phyloP scores from a whole-genome alignment of 148 eudicot genomes.

The Rhododendron ferrugineum region DNA sequence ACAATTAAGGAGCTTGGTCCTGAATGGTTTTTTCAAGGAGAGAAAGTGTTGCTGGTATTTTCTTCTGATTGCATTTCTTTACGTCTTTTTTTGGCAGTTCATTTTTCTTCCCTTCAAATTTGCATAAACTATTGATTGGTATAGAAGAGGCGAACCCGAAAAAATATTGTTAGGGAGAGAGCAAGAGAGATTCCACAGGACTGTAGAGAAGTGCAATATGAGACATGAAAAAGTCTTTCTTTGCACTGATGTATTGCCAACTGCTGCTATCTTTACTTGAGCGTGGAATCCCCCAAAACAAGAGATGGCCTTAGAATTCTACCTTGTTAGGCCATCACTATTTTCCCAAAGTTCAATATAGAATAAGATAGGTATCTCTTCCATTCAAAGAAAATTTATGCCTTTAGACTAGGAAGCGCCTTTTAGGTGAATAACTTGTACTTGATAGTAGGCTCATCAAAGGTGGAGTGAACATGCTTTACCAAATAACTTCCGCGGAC shows the following conservation, averaged over 20 bases:
- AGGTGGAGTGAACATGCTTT: not conserved
- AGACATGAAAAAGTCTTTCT: not conserved
- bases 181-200: not conserved
- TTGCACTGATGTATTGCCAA: not conserved
- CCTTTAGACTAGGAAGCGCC: not conserved
- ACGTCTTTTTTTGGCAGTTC: not conserved
- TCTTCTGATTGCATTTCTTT: not conserved
- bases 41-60: constrained; percentile 87
- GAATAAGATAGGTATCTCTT: not conserved
- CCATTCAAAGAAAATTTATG: not conserved
- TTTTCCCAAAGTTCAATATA: not conserved
- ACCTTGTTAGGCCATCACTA: not conserved
- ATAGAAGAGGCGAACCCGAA: not conserved
- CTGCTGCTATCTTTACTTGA: not conserved
- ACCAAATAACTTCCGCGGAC: not conserved
- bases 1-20: constrained; percentile 83
- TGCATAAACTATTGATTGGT: not conserved
- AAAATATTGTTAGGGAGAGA: not conserved
- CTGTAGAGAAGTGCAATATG: not conserved
- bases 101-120: constrained; percentile 12
- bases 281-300: not conserved
- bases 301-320: not conserved
- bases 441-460: not conserved
- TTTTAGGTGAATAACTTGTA: not conserved
- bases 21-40: constrained; percentile 74